Conservation (phyloP, 768 basidiomycete species). For the Pisolithus albus region DNA sequence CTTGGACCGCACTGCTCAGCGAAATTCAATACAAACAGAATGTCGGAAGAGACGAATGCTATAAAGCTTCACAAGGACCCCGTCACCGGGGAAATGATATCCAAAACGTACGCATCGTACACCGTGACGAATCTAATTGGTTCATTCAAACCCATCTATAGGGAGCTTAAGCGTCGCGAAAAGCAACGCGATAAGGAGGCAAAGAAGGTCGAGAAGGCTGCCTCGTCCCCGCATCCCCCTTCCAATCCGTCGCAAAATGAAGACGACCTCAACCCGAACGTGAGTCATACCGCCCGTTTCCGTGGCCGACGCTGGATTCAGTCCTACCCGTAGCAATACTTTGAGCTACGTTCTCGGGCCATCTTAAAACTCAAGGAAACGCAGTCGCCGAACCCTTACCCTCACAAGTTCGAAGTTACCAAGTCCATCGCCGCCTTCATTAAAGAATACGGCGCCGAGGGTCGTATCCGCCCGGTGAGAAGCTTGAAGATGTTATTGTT, state of each 20-base stretch:
- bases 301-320: not conserved
- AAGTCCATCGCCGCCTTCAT: conserved; percentile 71
- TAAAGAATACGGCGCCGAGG: conserved; percentile 63
- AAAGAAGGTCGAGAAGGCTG: conserved; percentile 73
- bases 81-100: conserved; percentile 93
- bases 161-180: conserved; percentile 90
- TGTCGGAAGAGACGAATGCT: conserved; percentile 33
- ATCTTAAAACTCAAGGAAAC: conserved; percentile 82
- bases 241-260: conserved; percentile 47
- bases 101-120: conserved; percentile 69
- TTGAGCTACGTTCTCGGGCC: conserved; percentile 83
- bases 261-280: conserved; percentile 87
- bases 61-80: conserved; percentile 56
- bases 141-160: conserved; percentile 29
- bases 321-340: conserved; percentile 73
- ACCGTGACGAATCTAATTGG: conserved; percentile 8
- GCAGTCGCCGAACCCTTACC: conserved; percentile 89
- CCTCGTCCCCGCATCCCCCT: conserved; percentile 38
- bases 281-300: conserved; percentile 34
- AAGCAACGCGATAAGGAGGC: conserved; percentile 71
- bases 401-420: conserved; percentile 96
- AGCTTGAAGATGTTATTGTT: conserved; percentile 52
- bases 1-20: conserved; percentile 6
- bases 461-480: conserved; percentile 62
- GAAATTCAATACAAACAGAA: conserved; percentile 15